Percentiles rank a stretch among this genome's conserved stretches.
These are phyloP conservation scores for Polyplosphaeria fusca DNA, from an alignment of 495 filamentous ascomycete genomes.

Conservation along the genomic window DNA sequence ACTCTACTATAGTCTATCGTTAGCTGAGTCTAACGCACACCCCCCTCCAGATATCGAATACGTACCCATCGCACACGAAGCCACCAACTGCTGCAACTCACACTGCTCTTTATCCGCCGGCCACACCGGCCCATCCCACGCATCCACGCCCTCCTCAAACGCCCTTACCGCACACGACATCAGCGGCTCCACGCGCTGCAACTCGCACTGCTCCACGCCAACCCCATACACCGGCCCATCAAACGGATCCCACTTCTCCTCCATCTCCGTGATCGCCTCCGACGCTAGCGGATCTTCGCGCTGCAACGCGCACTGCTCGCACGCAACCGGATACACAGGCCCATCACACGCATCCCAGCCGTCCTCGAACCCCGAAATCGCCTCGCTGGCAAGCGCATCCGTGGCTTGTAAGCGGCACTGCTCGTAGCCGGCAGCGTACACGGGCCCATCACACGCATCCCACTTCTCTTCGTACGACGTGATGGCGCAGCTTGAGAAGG, in stretches of 20 bases:
- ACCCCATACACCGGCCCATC: slow-evolving; percentile 15
- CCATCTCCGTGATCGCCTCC: not conserved
- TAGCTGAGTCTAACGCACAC: too few species aligned
- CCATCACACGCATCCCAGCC: slow-evolving; percentile 18
- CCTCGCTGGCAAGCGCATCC: too few species aligned
- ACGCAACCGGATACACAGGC: slow-evolving; percentile 7
- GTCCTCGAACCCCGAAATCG: slow-evolving; percentile 11
- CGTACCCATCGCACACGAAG: too few species aligned
- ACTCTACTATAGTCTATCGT: too few species aligned
- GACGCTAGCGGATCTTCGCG: too few species aligned
- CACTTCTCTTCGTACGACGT: slow-evolving; percentile 15
- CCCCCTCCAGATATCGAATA: too few species aligned
- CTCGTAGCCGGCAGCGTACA: slow-evolving; percentile 4
- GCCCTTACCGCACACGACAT: not conserved
- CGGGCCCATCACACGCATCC: slow-evolving; percentile 18
- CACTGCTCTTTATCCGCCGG: slow-evolving; percentile 8
- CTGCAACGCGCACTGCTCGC: slow-evolving; percentile 4
- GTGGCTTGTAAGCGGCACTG: slow-evolving; percentile 4
- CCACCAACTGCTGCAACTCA: not conserved
- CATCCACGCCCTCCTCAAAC: slow-evolving; percentile 17
- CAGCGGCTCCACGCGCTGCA: slow-evolving; percentile 4
- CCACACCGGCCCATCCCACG: slow-evolving; percentile 18
- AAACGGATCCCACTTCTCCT: slow-evolving; percentile 16
- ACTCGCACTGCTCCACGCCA: slow-evolving; percentile 5
- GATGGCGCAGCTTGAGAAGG: not conserved